These are phyloP conservation scores for Boletus bicolor DNA, from an alignment of 768 basidiomycete species.

Conservation along the genomic window DNA sequence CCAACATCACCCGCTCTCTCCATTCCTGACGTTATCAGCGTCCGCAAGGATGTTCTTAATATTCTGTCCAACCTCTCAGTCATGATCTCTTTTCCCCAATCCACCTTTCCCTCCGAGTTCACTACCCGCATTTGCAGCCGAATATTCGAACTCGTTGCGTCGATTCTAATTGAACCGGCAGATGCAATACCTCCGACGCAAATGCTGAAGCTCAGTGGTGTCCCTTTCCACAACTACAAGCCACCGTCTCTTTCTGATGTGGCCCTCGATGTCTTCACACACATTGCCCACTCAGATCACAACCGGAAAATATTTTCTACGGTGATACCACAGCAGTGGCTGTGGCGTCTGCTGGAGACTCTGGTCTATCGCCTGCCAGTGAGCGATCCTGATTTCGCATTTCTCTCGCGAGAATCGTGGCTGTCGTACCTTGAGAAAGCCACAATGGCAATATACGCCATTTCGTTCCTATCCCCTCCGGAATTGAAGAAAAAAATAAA, in stretches of 20 bases:
- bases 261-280: conserved; percentile 85
- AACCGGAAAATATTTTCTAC: conserved; percentile 73
- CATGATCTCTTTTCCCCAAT: conserved; percentile 45
- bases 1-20: conserved; percentile 61
- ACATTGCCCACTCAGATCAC: conserved; percentile 68
- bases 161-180: conserved; percentile 68
- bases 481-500: conserved; percentile 71
- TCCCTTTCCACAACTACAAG: conserved; percentile 39
- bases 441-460: conserved; percentile 79
- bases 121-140: conserved; percentile 51
- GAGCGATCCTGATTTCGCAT: conserved; percentile 67
- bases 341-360: conserved; percentile 62
- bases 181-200: conserved; percentile 64
- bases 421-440: conserved; percentile 76
- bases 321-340: conserved; percentile 52
- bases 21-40: conserved; percentile 62
- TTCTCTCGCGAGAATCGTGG: conserved; percentile 64
- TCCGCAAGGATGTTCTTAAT: conserved; percentile 76
- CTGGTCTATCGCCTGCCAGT: conserved; percentile 86
- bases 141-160: conserved; percentile 64
- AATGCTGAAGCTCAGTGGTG: conserved; percentile 52
- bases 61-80: conserved; percentile 62
- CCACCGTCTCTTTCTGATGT: conserved; percentile 65
- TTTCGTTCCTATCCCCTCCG: conserved; percentile 80
- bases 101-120: conserved; percentile 38